Base-by-base conservation (phyloP, 345 rosid genomes). In the Angophora floribunda region DNA sequence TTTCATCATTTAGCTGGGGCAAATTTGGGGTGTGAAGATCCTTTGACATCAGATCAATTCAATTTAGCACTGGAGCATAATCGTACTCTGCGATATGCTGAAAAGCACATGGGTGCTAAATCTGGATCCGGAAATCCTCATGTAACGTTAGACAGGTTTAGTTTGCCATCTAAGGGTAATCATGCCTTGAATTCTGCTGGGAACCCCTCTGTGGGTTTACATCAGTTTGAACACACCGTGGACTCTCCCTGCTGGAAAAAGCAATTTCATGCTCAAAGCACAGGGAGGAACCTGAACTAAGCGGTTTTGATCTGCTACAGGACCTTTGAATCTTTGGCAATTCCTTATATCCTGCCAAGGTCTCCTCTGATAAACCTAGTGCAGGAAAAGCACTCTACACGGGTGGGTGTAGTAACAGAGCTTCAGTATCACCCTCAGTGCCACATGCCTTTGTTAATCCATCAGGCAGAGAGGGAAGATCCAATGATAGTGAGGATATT, bases 381-480 rank as follows among this genome's bases (percentile, higher is more conserved):
- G 26, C 47, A 17, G 47, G 82, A 36, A 70, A 36, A 36, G 4
- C 36, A 70, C 82, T 70, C 22, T 9, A 70, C 47, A 36, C 11
- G 36, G 82, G 82, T 70, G 47, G 82, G 47, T 70, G 47, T 70
- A 70, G 47, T 36, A 36, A 19, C 47, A 36, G 82, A 36, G 45
- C 47, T 36, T 70, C 82, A 17, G 13, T 70, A 7, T 70, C 82
- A 70, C 82, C 82, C 82, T 36, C 82, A 36, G 82, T 70, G 84
- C 87, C 59, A 63, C 88, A 90, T 85, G 57, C 87, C 57, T 87
- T 86, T 85, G 86, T 63, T 52, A 2, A 88, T 36, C 63, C 85
- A 15, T 87, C 52, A 53, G 85, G 87, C 89, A 91, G 88, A 84
- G 90, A 63, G 89, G 82, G 82, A 70, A 41, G 82, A 36, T 36